phyloP scores from a whole-genome alignment of 2,329 filamentous ascomycete genomes.

The Penicillium hordei region DNA sequence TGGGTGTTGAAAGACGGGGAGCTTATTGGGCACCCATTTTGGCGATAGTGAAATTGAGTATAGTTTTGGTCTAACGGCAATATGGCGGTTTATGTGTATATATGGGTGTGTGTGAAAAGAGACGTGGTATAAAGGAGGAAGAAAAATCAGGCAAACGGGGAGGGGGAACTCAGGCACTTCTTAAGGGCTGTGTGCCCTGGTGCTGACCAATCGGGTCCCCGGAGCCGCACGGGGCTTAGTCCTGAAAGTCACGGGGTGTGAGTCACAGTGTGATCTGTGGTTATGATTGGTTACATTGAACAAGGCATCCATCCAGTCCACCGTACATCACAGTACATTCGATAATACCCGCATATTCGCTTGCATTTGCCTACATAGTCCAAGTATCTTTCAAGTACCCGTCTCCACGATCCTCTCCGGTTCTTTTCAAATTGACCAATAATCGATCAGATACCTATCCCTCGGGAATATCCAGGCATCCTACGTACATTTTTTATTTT shows the following conservation, averaged over 20 bases:
- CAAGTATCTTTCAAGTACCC: slow-evolving; percentile 6
- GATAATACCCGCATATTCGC: background rate
- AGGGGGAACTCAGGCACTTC: slow-evolving; percentile 42
- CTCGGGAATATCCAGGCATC: background rate
- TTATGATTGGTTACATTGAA: slow-evolving; percentile 29
- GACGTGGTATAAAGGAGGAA: slow-evolving; percentile 18
- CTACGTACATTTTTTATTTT: background rate
- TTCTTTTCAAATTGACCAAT: slow-evolving; percentile 4
- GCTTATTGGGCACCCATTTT: slow-evolving; percentile 46
- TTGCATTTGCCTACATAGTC: background rate
- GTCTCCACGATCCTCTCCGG: background rate
- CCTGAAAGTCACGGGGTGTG: slow-evolving; percentile 36
- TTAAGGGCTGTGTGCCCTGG: slow-evolving; percentile 30
- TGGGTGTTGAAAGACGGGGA: slow-evolving; percentile 28
- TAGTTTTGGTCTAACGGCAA: slow-evolving; percentile 12
- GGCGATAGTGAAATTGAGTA: slow-evolving; percentile 24
- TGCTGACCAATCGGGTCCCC: slow-evolving; percentile 27
- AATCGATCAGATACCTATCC: background rate
- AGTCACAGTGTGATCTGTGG: slow-evolving; percentile 30
- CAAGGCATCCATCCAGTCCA: slow-evolving; percentile 2
- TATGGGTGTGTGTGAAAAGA: slow-evolving; percentile 7
- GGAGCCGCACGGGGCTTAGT: slow-evolving; percentile 19
- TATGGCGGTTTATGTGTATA: slow-evolving; percentile 7
- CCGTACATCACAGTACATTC: background rate
- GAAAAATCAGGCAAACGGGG: slow-evolving; percentile 36